phyloP scores from a whole-genome alignment of 139 green algal genomes.

The Penium margaritaceum region DNA sequence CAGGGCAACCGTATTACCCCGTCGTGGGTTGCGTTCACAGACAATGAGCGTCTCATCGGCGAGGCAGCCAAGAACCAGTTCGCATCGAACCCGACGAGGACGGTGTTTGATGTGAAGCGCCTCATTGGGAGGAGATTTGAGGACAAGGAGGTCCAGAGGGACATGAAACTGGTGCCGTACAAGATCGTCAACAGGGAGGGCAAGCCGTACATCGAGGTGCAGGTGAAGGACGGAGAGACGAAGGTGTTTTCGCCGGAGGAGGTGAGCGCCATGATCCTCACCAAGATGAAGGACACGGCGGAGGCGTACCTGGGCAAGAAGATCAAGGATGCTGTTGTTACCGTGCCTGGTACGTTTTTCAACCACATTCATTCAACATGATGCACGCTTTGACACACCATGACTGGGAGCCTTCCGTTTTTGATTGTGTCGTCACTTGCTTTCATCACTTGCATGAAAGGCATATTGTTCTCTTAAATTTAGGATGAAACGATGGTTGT shows the following conservation, averaged over 20 bases:
- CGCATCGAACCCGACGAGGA: conserved; percentile 81
- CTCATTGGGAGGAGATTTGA: conserved; percentile 84
- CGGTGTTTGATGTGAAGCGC: conserved; percentile 96
- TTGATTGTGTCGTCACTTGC: too few relatives aligned
- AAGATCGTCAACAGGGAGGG: conserved; percentile 81
- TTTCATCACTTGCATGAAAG: too few relatives aligned
- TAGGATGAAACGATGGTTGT: too few relatives aligned
- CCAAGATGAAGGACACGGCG: conserved; percentile 87
- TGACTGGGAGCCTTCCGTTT: too few relatives aligned
- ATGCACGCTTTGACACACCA: too few relatives aligned
- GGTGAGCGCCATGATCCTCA: conserved; percentile 93
- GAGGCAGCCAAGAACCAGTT: conserved; percentile 97
- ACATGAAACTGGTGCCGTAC: conserved; percentile 93
- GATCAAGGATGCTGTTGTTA: conserved; percentile 80
- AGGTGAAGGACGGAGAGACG: conserved; percentile 53
- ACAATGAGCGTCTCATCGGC: conserved; percentile 94
- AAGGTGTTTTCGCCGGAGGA: conserved; percentile 87
- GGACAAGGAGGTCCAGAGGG: conserved; percentile 90
- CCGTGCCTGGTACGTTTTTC: too few relatives aligned
- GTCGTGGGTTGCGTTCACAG: conserved; percentile 98
- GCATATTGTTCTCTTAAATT: too few relatives aligned
- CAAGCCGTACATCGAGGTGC: conserved; percentile 85
- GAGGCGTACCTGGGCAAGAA: conserved; percentile 76
- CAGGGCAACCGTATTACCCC: conserved; percentile 97
- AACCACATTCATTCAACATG: too few relatives aligned